Evolutionary conservation across 78 protist genomes (phyloP), one percentile per base, ranked within the genome.

Genomic region (Dictyostelium brefeldianum): DNA sequence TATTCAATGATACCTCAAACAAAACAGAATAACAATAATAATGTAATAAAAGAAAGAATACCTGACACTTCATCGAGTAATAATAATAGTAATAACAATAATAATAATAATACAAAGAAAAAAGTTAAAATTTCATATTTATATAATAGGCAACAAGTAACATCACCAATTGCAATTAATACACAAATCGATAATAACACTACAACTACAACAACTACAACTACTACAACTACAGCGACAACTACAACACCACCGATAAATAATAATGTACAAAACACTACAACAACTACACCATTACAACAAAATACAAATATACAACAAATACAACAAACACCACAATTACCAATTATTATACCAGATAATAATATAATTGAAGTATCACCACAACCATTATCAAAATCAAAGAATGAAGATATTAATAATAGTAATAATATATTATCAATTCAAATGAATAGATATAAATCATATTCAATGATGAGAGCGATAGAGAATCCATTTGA

Each of bases 1-100:
- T 87, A 65, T 57, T 78, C 93, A 29, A 41, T 87, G 80, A 48
- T 77, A 41, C 87, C 87, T 14, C 59, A 59, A 17, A 18, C 43
- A 12, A 36, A 22, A 50, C 27, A 27, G 11, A 17, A 47, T 36
- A 36, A 78, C 48, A 29, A 56, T 15, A 75, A 75, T 48, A 48
- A 75, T 48, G 8, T 46, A 46, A 14, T 69, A 36, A 69, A 36
- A 36, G 48, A 73, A 31, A 73, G 17, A 2, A 73, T 46, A n/a
- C 10, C n/a, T 18, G 46, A 36, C n/a, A 25, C 6, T 22, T 48
- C 22, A n/a, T 5, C n/a, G 11, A 75, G 50, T 74, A 47, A 5
- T 31, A 29, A 65, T 27, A 65, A 65, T 65, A 29, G 29, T 65
- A 27, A 4, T 29, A 65, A 65, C 7, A 65, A 4, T 41, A 71